Base-by-base conservation (phyloP, 2,329 filamentous ascomycete species). In the Penicillium sp. region DNA sequence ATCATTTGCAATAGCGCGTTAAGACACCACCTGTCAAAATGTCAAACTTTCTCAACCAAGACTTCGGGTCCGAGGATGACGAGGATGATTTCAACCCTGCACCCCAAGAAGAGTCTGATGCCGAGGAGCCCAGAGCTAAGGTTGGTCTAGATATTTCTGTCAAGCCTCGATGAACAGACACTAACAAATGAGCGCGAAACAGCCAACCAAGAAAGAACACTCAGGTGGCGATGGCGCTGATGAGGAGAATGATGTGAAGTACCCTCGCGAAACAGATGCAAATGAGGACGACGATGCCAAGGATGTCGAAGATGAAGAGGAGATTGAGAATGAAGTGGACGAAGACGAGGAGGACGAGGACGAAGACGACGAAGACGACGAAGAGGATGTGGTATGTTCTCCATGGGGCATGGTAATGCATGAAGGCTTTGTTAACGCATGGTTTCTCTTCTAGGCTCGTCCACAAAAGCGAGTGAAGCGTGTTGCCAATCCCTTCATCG, bases 51-150 rank as follows among this genome's bases (percentile, higher is more conserved):
- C 63, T 80, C 20, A 76, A 81, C 63, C 75, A 81, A 46, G 76
- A 82, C 60, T 81, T 82, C 55, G 79, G 77, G 31, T 81, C 81
- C 52, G 82, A 83, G 54, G 88, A 89, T 43, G 90, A 94, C 49
- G 92, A 95, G 66, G 87, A 89, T 58, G 89, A 93, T 72, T 96
- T 97, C 82, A 96, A 96, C 73, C 92, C 92, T 49, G 85, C 82
- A 47, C 87, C 88, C 20, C 88, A 85, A 58, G 85, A 90, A 56
- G 69, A 85, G 34, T 94, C 89, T 3, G 90, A 93, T 63, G 86
- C 85, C 48, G 89, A 91, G 58, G 82, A 78, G 8, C 39, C 47
- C 22, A 54, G 59, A 4, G 35, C 57, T 18, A 65, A 69, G 66
- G 71, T 76, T 38, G 60, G 58, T 55, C 8, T 7, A 40, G 61